Conservation (phyloP, 225 moss, liverwort and hornwort genomes). For the Neckera pumila region DNA sequence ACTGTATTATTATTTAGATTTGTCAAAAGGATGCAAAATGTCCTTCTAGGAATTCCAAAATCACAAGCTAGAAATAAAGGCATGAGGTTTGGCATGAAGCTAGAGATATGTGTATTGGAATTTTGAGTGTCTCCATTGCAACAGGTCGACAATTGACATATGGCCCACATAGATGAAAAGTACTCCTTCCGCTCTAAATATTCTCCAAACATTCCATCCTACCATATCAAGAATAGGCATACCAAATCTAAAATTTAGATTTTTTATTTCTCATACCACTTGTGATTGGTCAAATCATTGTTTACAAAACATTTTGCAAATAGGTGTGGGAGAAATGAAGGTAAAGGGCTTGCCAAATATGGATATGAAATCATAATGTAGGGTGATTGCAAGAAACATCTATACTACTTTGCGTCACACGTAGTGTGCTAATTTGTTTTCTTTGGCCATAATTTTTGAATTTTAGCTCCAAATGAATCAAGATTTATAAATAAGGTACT, state of each 20-base stretch:
- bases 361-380: accelerated
- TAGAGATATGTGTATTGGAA: neutral
- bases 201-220: too few species aligned
- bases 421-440: too few species aligned
- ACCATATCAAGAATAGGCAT: neutral
- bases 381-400: too few species aligned
- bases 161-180: neutral
- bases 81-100: accelerated
- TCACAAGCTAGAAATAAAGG: neutral
- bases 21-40: neutral
- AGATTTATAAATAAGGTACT: too few species aligned
- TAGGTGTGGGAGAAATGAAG: too few species aligned
- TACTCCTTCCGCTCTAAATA: accelerated
- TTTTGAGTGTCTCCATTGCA: accelerated
- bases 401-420: too few species aligned
- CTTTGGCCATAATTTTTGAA: too few species aligned
- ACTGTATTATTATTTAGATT: neutral
- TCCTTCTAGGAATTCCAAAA: accelerated
- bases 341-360: accelerated
- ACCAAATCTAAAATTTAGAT: neutral
- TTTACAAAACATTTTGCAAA: neutral
- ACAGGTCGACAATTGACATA: accelerated
- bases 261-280: neutral
- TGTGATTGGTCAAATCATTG: accelerated
- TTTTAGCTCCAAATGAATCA: too few species aligned